phyloP scores from a whole-genome alignment of 1,284 basidiomycete species.

The Ceratorhiza oryzae-sativae region DNA sequence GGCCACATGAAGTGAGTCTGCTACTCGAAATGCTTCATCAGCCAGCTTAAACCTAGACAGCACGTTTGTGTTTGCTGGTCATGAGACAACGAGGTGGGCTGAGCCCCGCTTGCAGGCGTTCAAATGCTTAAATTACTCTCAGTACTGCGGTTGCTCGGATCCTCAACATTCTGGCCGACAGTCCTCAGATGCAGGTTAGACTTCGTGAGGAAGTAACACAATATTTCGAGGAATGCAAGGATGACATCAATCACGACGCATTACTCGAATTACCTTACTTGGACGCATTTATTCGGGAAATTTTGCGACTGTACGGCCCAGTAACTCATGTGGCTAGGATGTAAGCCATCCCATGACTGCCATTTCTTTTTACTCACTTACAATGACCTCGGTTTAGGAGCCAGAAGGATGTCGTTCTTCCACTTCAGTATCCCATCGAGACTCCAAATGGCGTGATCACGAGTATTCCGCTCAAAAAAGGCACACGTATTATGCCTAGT shows the following conservation, averaged over 20 bases:
- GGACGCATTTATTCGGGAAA: slow-evolving; percentile 59
- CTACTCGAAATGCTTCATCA: slow-evolving; percentile 33
- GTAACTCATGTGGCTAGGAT: slow-evolving; percentile 71
- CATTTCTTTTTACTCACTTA: background rate
- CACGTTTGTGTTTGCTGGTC: slow-evolving; percentile 56
- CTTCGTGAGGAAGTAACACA: slow-evolving; percentile 51
- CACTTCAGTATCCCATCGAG: slow-evolving; percentile 22
- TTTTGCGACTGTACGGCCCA: slow-evolving; percentile 63
- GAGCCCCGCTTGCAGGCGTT: too few species aligned
- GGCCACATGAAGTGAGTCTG: slow-evolving; percentile 58
- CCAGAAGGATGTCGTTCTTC: slow-evolving; percentile 4
- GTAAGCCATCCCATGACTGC: background rate
- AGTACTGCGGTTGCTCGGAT: slow-evolving; percentile 53
- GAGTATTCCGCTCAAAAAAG: slow-evolving; percentile 41
- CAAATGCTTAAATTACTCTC: slow-evolving; percentile 26
- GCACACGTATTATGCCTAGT: slow-evolving; percentile 43
- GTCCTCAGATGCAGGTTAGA: slow-evolving; percentile 50
- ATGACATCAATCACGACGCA: slow-evolving; percentile 50
- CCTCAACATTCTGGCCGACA: slow-evolving; percentile 52
- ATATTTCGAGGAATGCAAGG: slow-evolving; percentile 43
- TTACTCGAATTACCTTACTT: slow-evolving; percentile 54
- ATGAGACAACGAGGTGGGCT: slow-evolving; percentile 47
- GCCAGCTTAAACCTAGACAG: background rate
- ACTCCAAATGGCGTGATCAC: slow-evolving; percentile 11
- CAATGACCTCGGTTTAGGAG: background rate